These are phyloP conservation scores for Aschersonia sp. DNA, from an alignment of 2,329 filamentous ascomycete species.

Conservation along the genomic window DNA sequence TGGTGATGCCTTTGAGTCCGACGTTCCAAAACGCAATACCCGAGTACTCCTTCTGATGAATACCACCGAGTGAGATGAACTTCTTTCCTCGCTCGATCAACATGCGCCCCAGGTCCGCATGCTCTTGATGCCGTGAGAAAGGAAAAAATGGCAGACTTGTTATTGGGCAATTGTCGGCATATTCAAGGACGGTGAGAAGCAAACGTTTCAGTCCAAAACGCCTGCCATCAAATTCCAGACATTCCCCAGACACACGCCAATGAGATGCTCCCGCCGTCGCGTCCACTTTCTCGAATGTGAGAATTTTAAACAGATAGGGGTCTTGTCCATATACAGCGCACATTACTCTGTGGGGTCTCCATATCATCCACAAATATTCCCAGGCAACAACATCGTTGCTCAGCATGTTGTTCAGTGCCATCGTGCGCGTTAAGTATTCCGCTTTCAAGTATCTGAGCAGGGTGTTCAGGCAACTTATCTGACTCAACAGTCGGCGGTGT, in stretches of 20 bases:
- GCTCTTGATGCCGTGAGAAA: constrained; percentile 64
- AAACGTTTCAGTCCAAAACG: constrained; percentile 64
- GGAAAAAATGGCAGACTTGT: constrained; percentile 66
- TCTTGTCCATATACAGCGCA: constrained; percentile 21
- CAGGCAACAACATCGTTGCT: too few species aligned
- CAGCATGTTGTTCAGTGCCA: too few species aligned
- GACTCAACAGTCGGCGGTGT: too few species aligned
- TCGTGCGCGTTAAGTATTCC: too few species aligned
- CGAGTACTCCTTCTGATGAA: constrained; percentile 71
- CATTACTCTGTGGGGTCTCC: too few species aligned
- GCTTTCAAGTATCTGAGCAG: too few species aligned
- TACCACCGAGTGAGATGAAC: constrained; percentile 67
- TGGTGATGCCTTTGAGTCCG: constrained; percentile 39
- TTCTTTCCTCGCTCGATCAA: constrained; percentile 73
- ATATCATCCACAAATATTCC: too few species aligned
- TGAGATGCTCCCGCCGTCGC: constrained; percentile 59
- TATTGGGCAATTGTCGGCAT: constrained; percentile 74
- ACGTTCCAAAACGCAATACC: constrained; percentile 49
- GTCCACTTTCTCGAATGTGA: constrained; percentile 56
- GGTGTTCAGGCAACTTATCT: too few species aligned
- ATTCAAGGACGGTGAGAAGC: constrained; percentile 54
- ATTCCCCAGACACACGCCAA: constrained; percentile 65
- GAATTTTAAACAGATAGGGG: constrained; percentile 70
- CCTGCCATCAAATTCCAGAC: constrained; percentile 83
- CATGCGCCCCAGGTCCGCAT: constrained; percentile 45